Evolutionary conservation across 805 yeast species (phyloP), one percentile per base, ranked within the genome.

Genomic region (Nakazawaea wyomingensis): DNA sequence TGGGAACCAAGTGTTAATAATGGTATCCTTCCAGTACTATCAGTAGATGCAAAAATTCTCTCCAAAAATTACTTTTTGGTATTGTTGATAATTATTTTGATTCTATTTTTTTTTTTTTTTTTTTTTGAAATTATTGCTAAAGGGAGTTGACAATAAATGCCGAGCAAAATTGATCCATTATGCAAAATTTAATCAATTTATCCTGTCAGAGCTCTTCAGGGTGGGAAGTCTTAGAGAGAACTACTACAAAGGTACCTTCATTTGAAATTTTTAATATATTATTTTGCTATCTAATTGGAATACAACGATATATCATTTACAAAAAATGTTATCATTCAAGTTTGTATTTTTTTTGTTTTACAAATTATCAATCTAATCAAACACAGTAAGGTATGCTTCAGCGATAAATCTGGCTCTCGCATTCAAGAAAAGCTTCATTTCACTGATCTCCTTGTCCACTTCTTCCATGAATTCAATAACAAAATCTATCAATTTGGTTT

Each of bases 401-500:
- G 99, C 99, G 38, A 89, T 95, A 48, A 88, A 91, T 71, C 99
- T 84, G 11, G 99, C 99, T 60, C 99, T 79, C 11, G 99, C 96
- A 59, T 93, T 93, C 61, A 93, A 76, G 63, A 91, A 93, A 62
- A 93, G 74, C 66, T 93, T 93, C 95, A 93, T 93, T 62, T 93
- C 99, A 64, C 96, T 87, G 58, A 93, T 93, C 65, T 93, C 99
- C 69, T 89, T 91, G 64, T 93, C 99, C 16, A 93, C 99, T 58
- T 90, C 99, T 64, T 93, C 98, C 98, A 93, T 90, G 63, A 93
- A 93, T 68, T 93, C 98, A 53, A 93, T 88, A 53, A 93, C 90
- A 63, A 93, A 93, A 64, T 93, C 99, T 34, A 93, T 96, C 54
- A 93, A 75, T 66, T 93, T 93, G 55, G 84, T 90, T 68, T 93